Evolutionary conservation across 257 asterid species (phyloP).

Genomic region (Paraleonurus japonicus): DNA sequence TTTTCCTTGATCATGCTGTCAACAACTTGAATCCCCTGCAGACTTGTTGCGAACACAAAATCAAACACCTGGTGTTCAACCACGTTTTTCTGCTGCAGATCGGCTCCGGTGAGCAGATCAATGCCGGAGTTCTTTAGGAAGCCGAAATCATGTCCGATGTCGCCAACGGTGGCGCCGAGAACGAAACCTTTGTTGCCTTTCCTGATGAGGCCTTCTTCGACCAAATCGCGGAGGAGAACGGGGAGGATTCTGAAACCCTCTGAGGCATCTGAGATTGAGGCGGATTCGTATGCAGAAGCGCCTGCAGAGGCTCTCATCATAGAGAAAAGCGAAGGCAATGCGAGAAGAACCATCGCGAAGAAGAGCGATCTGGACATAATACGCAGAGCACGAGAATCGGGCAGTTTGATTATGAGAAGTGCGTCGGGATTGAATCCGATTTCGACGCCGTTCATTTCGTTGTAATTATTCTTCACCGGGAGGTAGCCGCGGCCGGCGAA

Average conservation of each 20-base stretch:
- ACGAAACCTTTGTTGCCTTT: conserved; percentile 62
- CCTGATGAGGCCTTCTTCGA: conserved; percentile 65
- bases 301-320: conserved; percentile 35
- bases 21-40: conserved; percentile 26
- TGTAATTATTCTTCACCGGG: conserved; percentile 12
- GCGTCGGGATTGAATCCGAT: conserved; percentile 39
- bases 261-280: conserved; percentile 10
- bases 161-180: conserved; percentile 31
- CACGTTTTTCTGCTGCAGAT: conserved; percentile 20
- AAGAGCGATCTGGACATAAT: conserved; percentile 56
- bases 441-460: conserved; percentile 29
- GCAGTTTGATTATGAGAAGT: conserved; percentile 48
- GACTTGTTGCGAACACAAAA: conserved; percentile 44
- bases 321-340: conserved; percentile 41
- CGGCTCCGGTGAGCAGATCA: conserved; percentile 38
- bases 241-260: conserved; percentile 39
- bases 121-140: conserved; percentile 42
- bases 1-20: conserved; percentile 42
- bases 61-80: conserved; percentile 46
- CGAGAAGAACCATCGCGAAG: conserved; percentile 48
- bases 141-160: conserved; percentile 26
- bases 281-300: conserved; percentile 9
- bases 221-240: conserved; percentile 54
- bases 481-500: conserved; percentile 28
- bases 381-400: conserved; percentile 59